Percentiles rank a stretch among this genome's conserved stretches.
Conservation (phyloP, 306 rosid genomes). For the Luffa aegyptiaca region DNA sequence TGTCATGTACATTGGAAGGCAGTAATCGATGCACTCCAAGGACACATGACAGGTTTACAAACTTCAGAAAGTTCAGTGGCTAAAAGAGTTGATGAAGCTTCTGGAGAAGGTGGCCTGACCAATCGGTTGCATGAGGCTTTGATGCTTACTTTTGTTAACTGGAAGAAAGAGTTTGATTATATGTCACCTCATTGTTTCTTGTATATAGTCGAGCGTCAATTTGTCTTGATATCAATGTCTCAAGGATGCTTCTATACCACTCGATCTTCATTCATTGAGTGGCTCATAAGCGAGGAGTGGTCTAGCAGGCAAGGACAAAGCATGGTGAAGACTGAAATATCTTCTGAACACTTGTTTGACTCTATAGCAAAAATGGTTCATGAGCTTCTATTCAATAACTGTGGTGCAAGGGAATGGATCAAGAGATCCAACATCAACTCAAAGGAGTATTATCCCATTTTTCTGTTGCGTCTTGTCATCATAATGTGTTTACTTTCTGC, state of each 20-base stretch:
- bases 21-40: slow-evolving; percentile 16
- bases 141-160: slow-evolving; percentile 17
- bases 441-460: slow-evolving; percentile 20
- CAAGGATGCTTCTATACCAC: slow-evolving; percentile 34
- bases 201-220: slow-evolving; percentile 48
- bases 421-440: slow-evolving; percentile 9
- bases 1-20: slow-evolving; percentile 24
- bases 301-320: not conserved
- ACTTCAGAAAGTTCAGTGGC: slow-evolving; percentile 1
- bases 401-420: slow-evolving; percentile 26
- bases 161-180: slow-evolving; percentile 19
- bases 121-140: slow-evolving; percentile 23
- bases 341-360: not conserved
- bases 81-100: not conserved
- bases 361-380: slow-evolving; percentile 19
- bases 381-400: slow-evolving; percentile 17
- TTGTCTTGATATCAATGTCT: slow-evolving; percentile 16
- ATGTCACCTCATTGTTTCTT: slow-evolving; percentile 48
- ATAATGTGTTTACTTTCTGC: slow-evolving; percentile 26
- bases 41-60: not conserved
- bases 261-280: slow-evolving; percentile 44
- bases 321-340: not conserved
- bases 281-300: slow-evolving; percentile 30
- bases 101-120: slow-evolving; percentile 2
- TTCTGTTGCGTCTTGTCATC: slow-evolving; percentile 32